phyloP scores from a whole-genome alignment of 1,284 basidiomycete genomes.

The Ceratobasidium papillatum region DNA sequence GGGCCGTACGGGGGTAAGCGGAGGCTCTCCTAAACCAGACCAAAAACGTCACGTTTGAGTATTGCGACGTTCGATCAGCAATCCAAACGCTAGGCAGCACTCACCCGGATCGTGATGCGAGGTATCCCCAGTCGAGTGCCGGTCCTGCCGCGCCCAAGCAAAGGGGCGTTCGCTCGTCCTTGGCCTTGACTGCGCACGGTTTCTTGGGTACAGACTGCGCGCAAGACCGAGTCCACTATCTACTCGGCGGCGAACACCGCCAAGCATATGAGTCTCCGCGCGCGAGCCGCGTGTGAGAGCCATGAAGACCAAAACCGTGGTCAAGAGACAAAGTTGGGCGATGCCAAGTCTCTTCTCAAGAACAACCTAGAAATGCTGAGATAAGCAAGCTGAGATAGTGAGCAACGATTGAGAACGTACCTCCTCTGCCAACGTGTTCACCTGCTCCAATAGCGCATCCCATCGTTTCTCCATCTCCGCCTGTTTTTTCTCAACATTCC shows the following conservation, averaged over 20 bases:
- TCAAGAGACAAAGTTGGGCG: constrained; percentile 79
- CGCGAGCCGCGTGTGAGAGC: constrained; percentile 79
- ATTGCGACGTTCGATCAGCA: not conserved
- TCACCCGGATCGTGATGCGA: constrained; percentile 19
- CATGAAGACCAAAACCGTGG: constrained; percentile 83
- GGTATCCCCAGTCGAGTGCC: constrained; percentile 22
- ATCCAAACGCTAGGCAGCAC: not conserved
- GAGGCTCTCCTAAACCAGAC: not conserved
- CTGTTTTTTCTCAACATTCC: constrained; percentile 76
- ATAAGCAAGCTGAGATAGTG: constrained; percentile 9
- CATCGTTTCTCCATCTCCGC: constrained; percentile 75
- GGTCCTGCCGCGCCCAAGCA: constrained; percentile 29
- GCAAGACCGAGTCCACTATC: constrained; percentile 22
- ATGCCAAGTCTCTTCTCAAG: constrained; percentile 86
- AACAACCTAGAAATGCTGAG: constrained; percentile 61
- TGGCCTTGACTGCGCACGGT: constrained; percentile 31
- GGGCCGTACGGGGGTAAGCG: constrained; percentile 20
- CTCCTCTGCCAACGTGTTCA: constrained; percentile 79
- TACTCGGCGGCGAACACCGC: constrained; percentile 22
- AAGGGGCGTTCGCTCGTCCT: constrained; percentile 10
- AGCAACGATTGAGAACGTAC: constrained; percentile 53
- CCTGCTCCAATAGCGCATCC: constrained; percentile 66
- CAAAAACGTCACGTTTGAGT: not conserved
- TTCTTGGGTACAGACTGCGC: constrained; percentile 14
- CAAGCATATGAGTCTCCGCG: constrained; percentile 27